Evolutionary conservation across 2,329 filamentous ascomycete genomes (phyloP).

Genomic region (Cucurbitaria berberidis): DNA sequence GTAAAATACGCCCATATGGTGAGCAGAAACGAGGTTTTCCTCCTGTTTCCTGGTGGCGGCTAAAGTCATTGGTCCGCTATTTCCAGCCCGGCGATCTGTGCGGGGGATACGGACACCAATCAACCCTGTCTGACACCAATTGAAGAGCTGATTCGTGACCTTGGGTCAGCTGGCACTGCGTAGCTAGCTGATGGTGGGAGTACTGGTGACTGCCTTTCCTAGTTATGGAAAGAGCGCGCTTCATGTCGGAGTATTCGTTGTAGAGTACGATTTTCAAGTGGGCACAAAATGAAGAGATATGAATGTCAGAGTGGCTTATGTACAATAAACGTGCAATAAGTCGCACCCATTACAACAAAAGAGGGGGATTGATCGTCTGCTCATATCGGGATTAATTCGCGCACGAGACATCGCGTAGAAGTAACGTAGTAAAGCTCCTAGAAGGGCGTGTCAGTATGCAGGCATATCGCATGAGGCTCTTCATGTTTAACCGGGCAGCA

Average conservation of each 20-base stretch:
- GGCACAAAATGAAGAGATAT: too few species aligned
- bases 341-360: background rate
- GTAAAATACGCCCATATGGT: slow-evolving; percentile 6
- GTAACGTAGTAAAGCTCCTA: background rate
- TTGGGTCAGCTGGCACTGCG: slow-evolving; percentile 1
- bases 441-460: background rate
- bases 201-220: background rate
- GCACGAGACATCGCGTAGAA: too few species aligned
- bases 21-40: slow-evolving; percentile 11
- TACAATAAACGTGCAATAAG: background rate
- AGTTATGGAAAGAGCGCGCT: slow-evolving; percentile 23
- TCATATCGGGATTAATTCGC: too few species aligned
- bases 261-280: background rate
- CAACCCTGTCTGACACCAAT: background rate
- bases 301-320: too few species aligned
- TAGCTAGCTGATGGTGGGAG: background rate
- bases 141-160: background rate
- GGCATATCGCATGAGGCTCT: background rate
- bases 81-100: slow-evolving; percentile 18
- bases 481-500: too few species aligned
- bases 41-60: slow-evolving; percentile 8
- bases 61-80: slow-evolving; percentile 22
- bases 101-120: slow-evolving; percentile 14
- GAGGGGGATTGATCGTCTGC: too few species aligned
- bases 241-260: slow-evolving; percentile 12